Conservation (phyloP, 1,139 yeast genomes). For the Pichia sp. region DNA sequence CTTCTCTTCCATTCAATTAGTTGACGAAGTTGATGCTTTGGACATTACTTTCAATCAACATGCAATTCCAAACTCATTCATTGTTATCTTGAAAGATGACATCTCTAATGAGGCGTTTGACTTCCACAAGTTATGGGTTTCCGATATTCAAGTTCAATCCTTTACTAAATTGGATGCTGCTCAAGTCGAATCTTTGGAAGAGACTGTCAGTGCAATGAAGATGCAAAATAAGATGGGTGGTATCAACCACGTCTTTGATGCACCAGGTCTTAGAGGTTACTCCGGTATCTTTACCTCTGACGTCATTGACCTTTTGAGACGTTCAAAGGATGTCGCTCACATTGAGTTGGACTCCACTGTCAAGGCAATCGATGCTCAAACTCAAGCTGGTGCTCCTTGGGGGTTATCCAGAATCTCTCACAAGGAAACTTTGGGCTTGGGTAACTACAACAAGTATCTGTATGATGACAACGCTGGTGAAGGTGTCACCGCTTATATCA, state of each 20-base stretch:
- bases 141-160: conserved; percentile 37
- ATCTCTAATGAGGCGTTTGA: conserved; percentile 42
- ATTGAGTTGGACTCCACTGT: conserved; percentile 81
- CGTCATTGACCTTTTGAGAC: conserved; percentile 63
- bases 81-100: conserved; percentile 65
- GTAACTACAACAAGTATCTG: conserved; percentile 78
- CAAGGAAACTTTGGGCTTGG: conserved; percentile 68
- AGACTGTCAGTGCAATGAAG: conserved; percentile 29
- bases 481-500: conserved; percentile 88
- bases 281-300: conserved; percentile 70
- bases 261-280: conserved; percentile 52
- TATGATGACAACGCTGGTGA: conserved; percentile 81
- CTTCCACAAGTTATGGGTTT: conserved; percentile 62
- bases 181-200: conserved; percentile 24
- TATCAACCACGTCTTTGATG: conserved; percentile 55
- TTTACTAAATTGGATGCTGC: conserved; percentile 24
- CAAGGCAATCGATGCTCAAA: conserved; percentile 51
- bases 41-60: conserved; percentile 37
- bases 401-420: conserved; percentile 94
- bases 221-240: conserved; percentile 40
- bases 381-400: conserved; percentile 89
- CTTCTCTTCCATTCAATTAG: conserved; percentile 12
- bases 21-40: conserved; percentile 29
- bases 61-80: conserved; percentile 68
- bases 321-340: conserved; percentile 64